Conservation (phyloP, 768 basidiomycete species). For the Macrolepiota fuliginosa region DNA sequence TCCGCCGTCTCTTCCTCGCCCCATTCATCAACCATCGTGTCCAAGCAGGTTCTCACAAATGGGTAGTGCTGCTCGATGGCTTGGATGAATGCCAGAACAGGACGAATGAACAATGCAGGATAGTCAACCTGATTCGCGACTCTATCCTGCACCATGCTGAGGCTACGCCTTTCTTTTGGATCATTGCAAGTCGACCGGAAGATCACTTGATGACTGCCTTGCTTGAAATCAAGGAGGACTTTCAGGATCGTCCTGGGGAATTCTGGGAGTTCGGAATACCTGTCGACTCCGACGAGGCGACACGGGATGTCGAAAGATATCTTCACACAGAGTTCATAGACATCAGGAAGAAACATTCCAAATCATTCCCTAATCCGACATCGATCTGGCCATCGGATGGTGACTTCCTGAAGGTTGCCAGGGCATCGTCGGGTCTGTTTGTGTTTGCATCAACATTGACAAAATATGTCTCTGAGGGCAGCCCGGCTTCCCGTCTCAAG, state of each 20-base stretch:
- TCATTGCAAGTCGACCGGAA: too few species aligned
- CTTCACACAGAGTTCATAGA: background rate
- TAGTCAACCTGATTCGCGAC: background rate
- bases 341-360: background rate
- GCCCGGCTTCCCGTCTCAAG: background rate
- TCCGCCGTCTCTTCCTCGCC: background rate
- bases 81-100: too few species aligned
- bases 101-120: background rate
- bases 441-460: background rate
- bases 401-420: background rate
- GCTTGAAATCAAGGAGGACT: background rate
- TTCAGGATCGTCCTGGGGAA: too few species aligned
- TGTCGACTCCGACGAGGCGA: background rate
- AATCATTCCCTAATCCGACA: background rate
- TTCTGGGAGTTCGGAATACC: background rate
- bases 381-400: background rate
- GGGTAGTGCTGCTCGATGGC: too few species aligned
- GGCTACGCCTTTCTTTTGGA: background rate
- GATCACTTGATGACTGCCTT: background rate
- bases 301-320: background rate
- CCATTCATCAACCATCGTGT: background rate
- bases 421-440: background rate
- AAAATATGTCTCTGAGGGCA: background rate
- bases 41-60: background rate
- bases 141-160: background rate